Evolutionary conservation across 495 filamentous ascomycete species (phyloP).

Genomic region (Penicillium lividum): DNA sequence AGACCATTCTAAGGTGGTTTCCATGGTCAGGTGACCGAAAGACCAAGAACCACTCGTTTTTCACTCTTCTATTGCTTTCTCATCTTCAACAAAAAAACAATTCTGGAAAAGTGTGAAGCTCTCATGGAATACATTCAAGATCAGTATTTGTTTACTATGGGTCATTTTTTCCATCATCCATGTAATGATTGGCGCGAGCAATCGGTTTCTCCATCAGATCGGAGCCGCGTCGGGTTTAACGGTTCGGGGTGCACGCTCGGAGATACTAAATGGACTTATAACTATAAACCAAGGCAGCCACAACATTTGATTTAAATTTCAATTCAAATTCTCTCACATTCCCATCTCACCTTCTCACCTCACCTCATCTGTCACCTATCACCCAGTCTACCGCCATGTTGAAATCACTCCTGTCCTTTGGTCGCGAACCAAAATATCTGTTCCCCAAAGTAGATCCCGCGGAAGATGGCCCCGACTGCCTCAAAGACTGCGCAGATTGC

Average conservation of each 20-base stretch:
- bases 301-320: neutral
- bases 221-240: conserved; percentile 16
- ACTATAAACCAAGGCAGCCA: conserved; percentile 4
- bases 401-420: conserved; percentile 37
- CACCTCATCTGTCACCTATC: neutral
- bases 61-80: too few species aligned
- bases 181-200: neutral
- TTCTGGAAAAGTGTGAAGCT: too few species aligned
- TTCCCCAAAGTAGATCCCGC: conserved; percentile 61
- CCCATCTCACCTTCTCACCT: neutral
- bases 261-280: conserved; percentile 12
- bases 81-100: too few species aligned
- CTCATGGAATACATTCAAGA: too few species aligned
- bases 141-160: too few species aligned
- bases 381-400: conserved; percentile 27
- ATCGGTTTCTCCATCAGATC: neutral
- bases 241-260: conserved; percentile 13
- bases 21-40: too few species aligned
- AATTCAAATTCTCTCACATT: neutral
- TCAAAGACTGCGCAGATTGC: conserved; percentile 82
- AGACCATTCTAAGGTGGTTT: too few species aligned
- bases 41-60: too few species aligned
- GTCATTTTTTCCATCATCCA: too few species aligned
- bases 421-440: conserved; percentile 34
- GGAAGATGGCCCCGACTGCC: conserved; percentile 81